Base-by-base conservation (phyloP, 305 asterid genomes). In the Fraxinus floribunda region DNA sequence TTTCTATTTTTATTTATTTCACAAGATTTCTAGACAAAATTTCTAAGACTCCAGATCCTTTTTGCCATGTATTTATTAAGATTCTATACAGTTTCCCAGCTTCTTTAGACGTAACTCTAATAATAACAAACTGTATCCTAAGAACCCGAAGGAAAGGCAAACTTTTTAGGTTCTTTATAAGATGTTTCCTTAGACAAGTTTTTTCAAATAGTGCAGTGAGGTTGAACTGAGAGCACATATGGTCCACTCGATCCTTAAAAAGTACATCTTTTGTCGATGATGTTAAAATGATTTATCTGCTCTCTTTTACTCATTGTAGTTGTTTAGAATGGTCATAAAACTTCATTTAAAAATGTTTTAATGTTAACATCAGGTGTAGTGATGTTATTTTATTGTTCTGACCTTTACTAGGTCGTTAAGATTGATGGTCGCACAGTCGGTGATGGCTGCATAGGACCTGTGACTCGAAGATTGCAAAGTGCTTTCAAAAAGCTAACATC, bases 341-440 rank as follows among this genome's bases (percentile, higher is more conserved):
- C 34, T 22, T 26, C 5, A 64, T 24, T 22, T 24, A 9, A 8
- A 26, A 3, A 4, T 3, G 32, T 64, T 64, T 24, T 26, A 8
- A 66, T 24, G 24, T 49, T 66, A 26, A 34, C 75, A 39, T 79
- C 39, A 29, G 60, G 55, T 41, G 68, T 76, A 80, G 62, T 70
- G 46, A 71, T 77, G 57, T 39, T 79, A 78, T 35, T 73, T 36
- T 60, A 32, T 60, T 30, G 78, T 16, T 35, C 62, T 76, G n/a
- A 30, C 81, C 83, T 83, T 73, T 80, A 75, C 79, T 77, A 94
- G 97, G 98, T 94, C 72, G 78, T 89, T 76, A 91, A 87, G 79
- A 90, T 94, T 29, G 98, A 94, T 74, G 98, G 97, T 29, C 95
- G 97, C 52, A 78, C 84, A 36, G 75, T 94, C 10, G 97, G 97